Evolutionary conservation across 2,329 filamentous ascomycete species (phyloP).

Genomic region (Diaporthe eres): DNA sequence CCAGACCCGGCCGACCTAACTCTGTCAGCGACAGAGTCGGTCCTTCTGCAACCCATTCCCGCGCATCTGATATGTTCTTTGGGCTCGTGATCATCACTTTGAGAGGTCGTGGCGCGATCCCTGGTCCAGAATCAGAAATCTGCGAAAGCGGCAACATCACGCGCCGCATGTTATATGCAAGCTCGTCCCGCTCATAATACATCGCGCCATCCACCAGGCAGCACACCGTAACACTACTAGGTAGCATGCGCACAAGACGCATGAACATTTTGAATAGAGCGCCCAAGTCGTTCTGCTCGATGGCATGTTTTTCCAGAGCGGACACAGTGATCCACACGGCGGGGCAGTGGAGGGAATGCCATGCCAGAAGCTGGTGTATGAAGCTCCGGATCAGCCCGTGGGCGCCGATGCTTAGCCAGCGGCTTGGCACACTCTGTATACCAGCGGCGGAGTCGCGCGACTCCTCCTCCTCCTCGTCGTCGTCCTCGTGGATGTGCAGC

Average conservation of each 20-base stretch:
- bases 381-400: conserved; percentile 10
- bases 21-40: too few species aligned
- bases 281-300: neutral
- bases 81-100: conserved; percentile 32
- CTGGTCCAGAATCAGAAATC: too few species aligned
- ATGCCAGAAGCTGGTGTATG: neutral
- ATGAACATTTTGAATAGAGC: neutral
- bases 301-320: too few species aligned
- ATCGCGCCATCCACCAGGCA: conserved; percentile 15
- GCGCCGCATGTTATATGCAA: neutral
- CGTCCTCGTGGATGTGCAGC: neutral
- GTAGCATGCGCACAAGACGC: neutral
- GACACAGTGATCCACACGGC: too few species aligned
- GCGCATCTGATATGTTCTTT: neutral
- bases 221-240: neutral
- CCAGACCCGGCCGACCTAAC: too few species aligned
- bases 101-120: neutral
- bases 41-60: too few species aligned
- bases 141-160: neutral
- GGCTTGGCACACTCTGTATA: too few species aligned
- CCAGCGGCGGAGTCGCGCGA: too few species aligned
- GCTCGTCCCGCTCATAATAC: conserved; percentile 6
- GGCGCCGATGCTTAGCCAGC: too few species aligned
- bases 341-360: too few species aligned
- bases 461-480: too few species aligned